Evolutionary conservation across 2,329 filamentous ascomycete genomes (phyloP).

Genomic region (Gnomoniopsis smithogilvyi): DNA sequence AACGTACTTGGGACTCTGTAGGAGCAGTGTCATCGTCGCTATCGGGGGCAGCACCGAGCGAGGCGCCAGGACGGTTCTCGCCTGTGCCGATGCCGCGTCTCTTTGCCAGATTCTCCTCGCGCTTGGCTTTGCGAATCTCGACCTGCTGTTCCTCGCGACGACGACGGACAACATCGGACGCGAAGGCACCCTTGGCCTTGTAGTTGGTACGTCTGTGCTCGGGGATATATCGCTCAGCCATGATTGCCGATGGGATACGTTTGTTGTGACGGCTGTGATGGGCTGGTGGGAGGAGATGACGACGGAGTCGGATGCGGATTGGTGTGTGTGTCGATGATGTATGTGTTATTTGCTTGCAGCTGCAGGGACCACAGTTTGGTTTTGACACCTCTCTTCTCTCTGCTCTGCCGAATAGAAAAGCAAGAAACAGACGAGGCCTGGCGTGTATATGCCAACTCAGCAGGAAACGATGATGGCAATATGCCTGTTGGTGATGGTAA

Average conservation of each 20-base stretch:
- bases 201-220: conserved; percentile 99
- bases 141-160: conserved; percentile 99
- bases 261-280: background rate
- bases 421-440: too few relatives aligned
- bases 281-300: background rate
- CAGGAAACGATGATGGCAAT: background rate
- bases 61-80: conserved; percentile 75
- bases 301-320: background rate
- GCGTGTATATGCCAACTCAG: background rate
- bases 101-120: conserved; percentile 98
- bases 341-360: background rate
- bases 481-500: background rate
- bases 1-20: conserved; percentile 88
- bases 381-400: too few relatives aligned
- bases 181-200: conserved; percentile 99
- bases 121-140: conserved; percentile 97
- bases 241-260: conserved; percentile 44
- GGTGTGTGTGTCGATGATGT: background rate
- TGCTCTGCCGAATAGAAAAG: too few relatives aligned
- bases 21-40: conserved; percentile 96
- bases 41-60: conserved; percentile 84
- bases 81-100: conserved; percentile 86
- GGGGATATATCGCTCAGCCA: conserved; percentile 99
- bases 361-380: too few relatives aligned
- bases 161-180: conserved; percentile 96